Evolutionary conservation across 306 rosid species (phyloP).

Genomic region (Hylodesmum podocarpum): DNA sequence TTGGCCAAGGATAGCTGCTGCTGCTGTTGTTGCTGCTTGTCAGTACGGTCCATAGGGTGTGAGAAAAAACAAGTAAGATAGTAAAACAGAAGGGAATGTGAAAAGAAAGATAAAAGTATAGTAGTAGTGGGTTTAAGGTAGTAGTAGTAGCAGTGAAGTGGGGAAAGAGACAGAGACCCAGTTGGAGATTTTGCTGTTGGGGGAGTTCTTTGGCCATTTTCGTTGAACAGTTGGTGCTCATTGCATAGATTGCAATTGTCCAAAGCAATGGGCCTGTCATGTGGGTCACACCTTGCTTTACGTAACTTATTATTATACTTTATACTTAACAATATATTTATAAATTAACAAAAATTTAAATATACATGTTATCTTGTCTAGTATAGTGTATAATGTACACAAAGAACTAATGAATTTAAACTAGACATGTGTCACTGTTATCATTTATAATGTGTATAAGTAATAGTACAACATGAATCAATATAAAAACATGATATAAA

Average conservation of each 20-base stretch:
- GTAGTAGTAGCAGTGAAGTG: conserved; percentile 42
- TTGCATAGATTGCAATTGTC: conserved; percentile 83
- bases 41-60: conserved; percentile 74
- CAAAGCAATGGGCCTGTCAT: conserved; percentile 76
- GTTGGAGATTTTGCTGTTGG: conserved; percentile 54
- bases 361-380: background rate
- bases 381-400: background rate
- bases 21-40: conserved; percentile 69
- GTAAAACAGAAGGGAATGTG: conserved; percentile 44
- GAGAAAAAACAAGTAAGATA: conserved; percentile 27
- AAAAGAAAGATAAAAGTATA: conserved; percentile 42
- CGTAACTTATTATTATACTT: conserved; percentile 6
- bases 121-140: conserved; percentile 51
- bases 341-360: background rate
- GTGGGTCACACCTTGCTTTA: conserved; percentile 77
- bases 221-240: conserved; percentile 65
- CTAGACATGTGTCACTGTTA: background rate
- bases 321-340: background rate
- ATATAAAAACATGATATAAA: no score
- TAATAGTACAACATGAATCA: no score
- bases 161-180: conserved; percentile 53
- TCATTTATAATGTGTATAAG: background rate
- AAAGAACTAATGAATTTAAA: background rate
- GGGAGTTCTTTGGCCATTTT: conserved; percentile 65
- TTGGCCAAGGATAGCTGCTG: conserved; percentile 71